phyloP scores from a whole-genome alignment of 2,329 filamentous ascomycete species.

The Endothia cerciana region DNA sequence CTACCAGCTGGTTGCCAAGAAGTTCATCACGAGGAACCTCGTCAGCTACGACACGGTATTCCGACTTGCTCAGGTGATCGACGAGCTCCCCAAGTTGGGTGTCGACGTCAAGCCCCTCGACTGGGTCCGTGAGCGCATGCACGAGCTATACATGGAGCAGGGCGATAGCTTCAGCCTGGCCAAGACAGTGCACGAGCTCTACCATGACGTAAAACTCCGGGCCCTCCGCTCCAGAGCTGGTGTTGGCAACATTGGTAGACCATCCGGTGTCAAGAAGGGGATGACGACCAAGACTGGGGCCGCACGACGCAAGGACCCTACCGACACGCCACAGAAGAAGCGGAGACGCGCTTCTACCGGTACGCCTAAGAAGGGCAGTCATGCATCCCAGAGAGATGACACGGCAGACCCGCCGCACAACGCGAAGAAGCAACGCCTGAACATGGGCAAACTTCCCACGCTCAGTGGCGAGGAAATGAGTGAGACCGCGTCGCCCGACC shows the following conservation, averaged over 20 bases:
- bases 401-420: conserved; percentile 8
- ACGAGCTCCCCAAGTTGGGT: conserved; percentile 57
- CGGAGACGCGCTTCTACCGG: conserved; percentile 28
- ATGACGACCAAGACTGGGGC: conserved; percentile 34
- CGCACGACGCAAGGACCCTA: conserved; percentile 35
- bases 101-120: conserved; percentile 57
- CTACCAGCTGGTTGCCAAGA: conserved; percentile 59
- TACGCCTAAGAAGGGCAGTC: conserved; percentile 17
- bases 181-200: conserved; percentile 56
- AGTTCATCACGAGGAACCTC: conserved; percentile 50
- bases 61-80: conserved; percentile 54
- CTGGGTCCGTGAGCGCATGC: conserved; percentile 61
- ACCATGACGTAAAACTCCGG: conserved; percentile 58
- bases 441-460: conserved; percentile 3
- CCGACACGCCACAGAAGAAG: conserved; percentile 28
- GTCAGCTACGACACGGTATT: conserved; percentile 61
- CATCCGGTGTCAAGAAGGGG: conserved; percentile 49
- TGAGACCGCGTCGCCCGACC: conserved; percentile 5
- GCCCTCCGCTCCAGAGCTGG: conserved; percentile 55
- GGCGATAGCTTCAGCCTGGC: conserved; percentile 55
- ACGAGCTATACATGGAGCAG: conserved; percentile 50
- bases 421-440: conserved; percentile 18
- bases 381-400: conserved; percentile 33
- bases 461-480: conserved; percentile 6
- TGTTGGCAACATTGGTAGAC: conserved; percentile 61